Percentiles rank a stretch among this genome's conserved stretches.
phyloP scores from a whole-genome alignment of 371 early-diverging fungal species.

The Mucor irregularis region DNA sequence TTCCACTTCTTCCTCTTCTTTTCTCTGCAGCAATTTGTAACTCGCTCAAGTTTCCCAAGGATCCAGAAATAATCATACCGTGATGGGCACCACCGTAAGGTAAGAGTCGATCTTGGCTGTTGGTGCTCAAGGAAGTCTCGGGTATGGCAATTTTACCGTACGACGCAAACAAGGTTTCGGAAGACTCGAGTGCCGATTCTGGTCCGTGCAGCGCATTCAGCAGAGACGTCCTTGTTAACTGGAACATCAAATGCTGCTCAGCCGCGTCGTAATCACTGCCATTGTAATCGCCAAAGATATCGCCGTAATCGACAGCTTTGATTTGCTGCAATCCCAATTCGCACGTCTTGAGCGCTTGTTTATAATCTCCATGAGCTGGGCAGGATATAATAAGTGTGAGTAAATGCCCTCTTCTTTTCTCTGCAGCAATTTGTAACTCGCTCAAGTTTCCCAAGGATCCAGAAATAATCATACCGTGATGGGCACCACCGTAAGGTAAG shows the following conservation, averaged over 20 bases:
- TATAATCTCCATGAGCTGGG: slow-evolving; percentile 35
- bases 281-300: neutral
- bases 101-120: neutral
- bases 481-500: slow-evolving; percentile 13
- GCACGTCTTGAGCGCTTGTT: slow-evolving; percentile 71
- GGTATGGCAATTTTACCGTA: slow-evolving; percentile 59
- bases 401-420: slow-evolving; percentile 68
- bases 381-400: slow-evolving; percentile 76
- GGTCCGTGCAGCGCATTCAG: slow-evolving; percentile 54
- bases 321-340: slow-evolving; percentile 70
- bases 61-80: slow-evolving; percentile 31
- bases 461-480: slow-evolving; percentile 25
- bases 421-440: slow-evolving; percentile 16
- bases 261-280: slow-evolving; percentile 40
- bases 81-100: slow-evolving; percentile 15
- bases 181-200: slow-evolving; percentile 54
- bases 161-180: slow-evolving; percentile 60
- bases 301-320: neutral
- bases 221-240: slow-evolving; percentile 60
- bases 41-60: slow-evolving; percentile 34
- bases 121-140: slow-evolving; percentile 2
- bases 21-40: slow-evolving; percentile 6
- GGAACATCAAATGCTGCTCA: slow-evolving; percentile 58
- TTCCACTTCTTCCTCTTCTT: slow-evolving; percentile 17
- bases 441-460: slow-evolving; percentile 36